Conservation (phyloP, 2,329 filamentous ascomycete genomes). For the Trematosphaeria pertusa region DNA sequence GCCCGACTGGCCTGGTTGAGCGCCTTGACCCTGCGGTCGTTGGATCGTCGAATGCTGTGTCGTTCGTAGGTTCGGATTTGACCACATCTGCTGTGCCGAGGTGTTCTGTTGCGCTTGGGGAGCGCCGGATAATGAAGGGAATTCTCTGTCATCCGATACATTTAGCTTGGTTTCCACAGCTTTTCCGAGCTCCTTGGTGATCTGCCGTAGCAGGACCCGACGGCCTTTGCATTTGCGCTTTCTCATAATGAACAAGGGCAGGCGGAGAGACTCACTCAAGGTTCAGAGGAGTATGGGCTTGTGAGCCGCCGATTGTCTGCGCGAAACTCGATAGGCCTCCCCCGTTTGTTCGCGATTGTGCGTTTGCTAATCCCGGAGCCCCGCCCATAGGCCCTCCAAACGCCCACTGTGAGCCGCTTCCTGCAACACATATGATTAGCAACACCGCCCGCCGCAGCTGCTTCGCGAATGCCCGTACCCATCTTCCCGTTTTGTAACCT, state of each 20-base stretch:
- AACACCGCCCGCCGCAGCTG: conserved; percentile 18
- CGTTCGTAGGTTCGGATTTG: conserved; percentile 62
- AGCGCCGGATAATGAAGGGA: conserved; percentile 66
- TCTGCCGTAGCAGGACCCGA: no score
- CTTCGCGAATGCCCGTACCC: conserved; percentile 46
- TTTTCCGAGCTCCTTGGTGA: not conserved
- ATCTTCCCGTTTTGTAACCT: conserved; percentile 63
- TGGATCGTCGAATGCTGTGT: conserved; percentile 62
- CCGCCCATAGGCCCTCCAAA: conserved; percentile 63
- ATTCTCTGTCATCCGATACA: conserved; percentile 58
- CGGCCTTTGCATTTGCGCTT: conserved; percentile 14
- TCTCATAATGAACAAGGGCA: conserved; percentile 7
- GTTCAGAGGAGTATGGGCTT: conserved; percentile 62
- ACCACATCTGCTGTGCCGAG: conserved; percentile 61
- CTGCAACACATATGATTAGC: conserved; percentile 41
- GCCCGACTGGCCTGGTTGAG: conserved; percentile 37
- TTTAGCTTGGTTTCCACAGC: conserved; percentile 28
- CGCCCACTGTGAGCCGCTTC: conserved; percentile 64
- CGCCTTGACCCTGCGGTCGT: conserved; percentile 54
- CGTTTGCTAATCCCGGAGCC: conserved; percentile 58
- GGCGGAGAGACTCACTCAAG: conserved; percentile 61
- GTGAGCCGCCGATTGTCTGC: conserved; percentile 62
- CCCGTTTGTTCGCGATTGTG: conserved; percentile 59
- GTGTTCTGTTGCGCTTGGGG: conserved; percentile 63
- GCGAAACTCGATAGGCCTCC: conserved; percentile 61